These are phyloP conservation scores for Pisolithus sp. DNA, from an alignment of 768 basidiomycete species.

Conservation along the genomic window DNA sequence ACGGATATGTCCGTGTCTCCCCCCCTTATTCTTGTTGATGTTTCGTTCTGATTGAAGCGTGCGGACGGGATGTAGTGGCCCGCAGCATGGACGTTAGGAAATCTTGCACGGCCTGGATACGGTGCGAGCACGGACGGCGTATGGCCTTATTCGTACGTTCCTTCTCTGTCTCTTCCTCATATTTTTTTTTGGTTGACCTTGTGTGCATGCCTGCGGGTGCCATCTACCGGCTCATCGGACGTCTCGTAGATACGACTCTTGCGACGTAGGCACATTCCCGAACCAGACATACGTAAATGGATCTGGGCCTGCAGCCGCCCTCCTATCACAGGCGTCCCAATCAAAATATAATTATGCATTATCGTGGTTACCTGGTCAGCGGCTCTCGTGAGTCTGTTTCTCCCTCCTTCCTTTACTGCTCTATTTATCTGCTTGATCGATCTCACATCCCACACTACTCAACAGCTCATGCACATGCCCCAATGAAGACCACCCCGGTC, in stretches of 20 bases:
- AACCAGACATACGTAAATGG: conserved; percentile 43
- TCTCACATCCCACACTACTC: no score
- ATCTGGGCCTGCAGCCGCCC: conserved; percentile 55
- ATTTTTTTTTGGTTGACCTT: neutral
- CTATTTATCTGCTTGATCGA: neutral
- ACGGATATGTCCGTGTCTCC: conserved; percentile 37
- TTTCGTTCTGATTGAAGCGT: neutral
- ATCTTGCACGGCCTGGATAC: conserved; percentile 78
- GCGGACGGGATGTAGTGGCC: conserved; percentile 52
- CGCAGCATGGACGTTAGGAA: conserved; percentile 86
- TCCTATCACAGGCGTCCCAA: conserved; percentile 43
- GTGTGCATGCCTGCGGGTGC: no score
- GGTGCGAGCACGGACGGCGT: conserved; percentile 72
- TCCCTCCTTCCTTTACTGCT: neutral
- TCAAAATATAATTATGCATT: conserved; percentile 51
- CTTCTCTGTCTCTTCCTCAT: neutral
- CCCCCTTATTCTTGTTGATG: neutral
- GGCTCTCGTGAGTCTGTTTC: conserved; percentile 49
- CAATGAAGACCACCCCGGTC: conserved; percentile 74
- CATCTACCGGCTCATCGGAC: neutral
- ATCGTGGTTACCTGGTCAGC: conserved; percentile 74
- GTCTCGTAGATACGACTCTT: conserved; percentile 39
- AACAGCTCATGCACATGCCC: conserved; percentile 70
- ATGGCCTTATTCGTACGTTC: conserved; percentile 71
- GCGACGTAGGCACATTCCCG: conserved; percentile 54